Percentiles rank a stretch among this genome's conserved stretches.
phyloP scores from a whole-genome alignment of 257 asterid genomes.

The Voacanga thouarsii region DNA sequence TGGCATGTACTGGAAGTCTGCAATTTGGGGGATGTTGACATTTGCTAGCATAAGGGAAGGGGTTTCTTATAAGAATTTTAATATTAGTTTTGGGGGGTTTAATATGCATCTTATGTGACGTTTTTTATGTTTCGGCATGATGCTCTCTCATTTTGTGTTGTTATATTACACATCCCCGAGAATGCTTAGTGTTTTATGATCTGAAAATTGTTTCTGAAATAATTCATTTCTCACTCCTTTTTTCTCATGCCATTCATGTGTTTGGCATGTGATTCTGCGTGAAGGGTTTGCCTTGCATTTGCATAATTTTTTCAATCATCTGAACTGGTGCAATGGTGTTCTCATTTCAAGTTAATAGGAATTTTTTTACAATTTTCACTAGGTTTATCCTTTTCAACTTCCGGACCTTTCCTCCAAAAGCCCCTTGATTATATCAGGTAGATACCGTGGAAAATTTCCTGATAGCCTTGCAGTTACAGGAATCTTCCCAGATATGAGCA shows the following conservation, averaged over 20 bases:
- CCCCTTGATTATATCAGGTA: constrained; percentile 77
- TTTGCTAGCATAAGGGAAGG: neutral
- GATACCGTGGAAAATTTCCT: constrained; percentile 81
- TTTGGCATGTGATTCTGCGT: neutral
- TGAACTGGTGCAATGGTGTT: neutral
- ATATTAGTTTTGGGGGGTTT: neutral
- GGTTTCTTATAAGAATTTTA: neutral
- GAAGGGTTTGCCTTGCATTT: neutral
- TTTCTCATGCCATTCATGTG: neutral
- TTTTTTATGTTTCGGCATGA: neutral
- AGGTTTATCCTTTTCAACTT: constrained; percentile 81
- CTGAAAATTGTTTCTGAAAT: neutral
- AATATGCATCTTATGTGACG: neutral
- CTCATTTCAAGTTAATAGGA: neutral
- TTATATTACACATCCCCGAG: neutral
- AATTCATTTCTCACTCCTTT: neutral
- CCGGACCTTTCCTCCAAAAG: constrained; percentile 81
- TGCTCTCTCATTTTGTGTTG: neutral
- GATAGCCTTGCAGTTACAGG: constrained; percentile 56
- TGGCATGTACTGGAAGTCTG: neutral
- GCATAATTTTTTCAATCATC: neutral
- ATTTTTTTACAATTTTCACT: constrained; percentile 8
- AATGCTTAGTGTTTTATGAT: neutral
- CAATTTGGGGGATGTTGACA: neutral
- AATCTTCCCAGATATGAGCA: constrained; percentile 52